These are phyloP conservation scores for Mycena crocata DNA, from an alignment of 768 basidiomycete species.

Conservation along the genomic window DNA sequence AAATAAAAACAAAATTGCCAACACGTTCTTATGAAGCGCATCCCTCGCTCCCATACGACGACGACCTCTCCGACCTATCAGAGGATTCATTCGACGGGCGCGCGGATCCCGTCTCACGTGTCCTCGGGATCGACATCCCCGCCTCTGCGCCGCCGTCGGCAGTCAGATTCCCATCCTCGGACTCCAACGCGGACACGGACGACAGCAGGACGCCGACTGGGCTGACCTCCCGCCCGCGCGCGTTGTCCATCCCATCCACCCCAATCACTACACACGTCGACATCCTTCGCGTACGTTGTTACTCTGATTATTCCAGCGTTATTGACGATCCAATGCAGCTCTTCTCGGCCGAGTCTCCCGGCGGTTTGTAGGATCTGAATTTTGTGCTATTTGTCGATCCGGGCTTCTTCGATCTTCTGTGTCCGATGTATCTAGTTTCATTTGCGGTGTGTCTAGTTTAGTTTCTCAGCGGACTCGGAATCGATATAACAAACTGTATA, in stretches of 20 bases:
- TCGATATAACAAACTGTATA: too few species aligned
- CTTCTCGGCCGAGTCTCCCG: constrained; percentile 42
- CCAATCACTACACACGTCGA: constrained; percentile 36
- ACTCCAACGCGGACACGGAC: constrained; percentile 16
- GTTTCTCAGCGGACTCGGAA: too few species aligned
- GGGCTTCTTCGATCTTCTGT: constrained; percentile 27
- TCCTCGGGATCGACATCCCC: constrained; percentile 14
- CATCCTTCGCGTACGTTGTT: constrained; percentile 33
- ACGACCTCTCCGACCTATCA: constrained; percentile 13
- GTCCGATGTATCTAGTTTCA: constrained; percentile 18
- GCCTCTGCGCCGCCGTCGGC: neutral
- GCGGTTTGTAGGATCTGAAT: constrained; percentile 26
- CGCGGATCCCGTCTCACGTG: neutral
- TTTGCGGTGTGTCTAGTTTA: neutral
- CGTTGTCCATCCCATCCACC: constrained; percentile 38
- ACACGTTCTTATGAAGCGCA: neutral
- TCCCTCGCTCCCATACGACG: neutral
- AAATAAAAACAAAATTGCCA: neutral
- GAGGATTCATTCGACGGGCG: constrained; percentile 12
- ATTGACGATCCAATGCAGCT: constrained; percentile 32
- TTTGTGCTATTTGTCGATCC: constrained; percentile 2
- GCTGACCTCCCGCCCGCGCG: constrained; percentile 28
- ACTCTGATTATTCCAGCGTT: too few species aligned
- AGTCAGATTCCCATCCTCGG: constrained; percentile 9
- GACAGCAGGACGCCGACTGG: constrained; percentile 22